phyloP scores from a whole-genome alignment of 345 rosid genomes.

The Geranium rotundifolium region DNA sequence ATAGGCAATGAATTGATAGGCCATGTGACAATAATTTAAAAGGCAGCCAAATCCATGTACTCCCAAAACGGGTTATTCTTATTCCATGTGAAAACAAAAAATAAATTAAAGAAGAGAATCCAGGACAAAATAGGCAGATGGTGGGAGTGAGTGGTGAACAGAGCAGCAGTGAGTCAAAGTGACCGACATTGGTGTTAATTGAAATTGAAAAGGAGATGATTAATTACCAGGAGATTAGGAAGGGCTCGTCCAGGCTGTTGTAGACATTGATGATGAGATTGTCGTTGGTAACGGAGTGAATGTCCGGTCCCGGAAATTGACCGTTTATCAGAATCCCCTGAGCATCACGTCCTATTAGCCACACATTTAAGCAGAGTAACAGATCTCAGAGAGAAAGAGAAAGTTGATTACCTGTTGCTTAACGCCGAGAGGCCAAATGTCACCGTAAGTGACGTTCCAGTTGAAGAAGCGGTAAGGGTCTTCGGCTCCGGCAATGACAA shows the following conservation, averaged over 20 bases:
- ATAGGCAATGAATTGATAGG: too few species aligned
- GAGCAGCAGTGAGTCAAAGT: background rate
- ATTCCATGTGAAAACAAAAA: background rate
- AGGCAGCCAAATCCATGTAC: background rate
- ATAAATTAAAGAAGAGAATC: background rate
- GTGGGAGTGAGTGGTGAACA: too few species aligned
- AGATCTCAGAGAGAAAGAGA: background rate
- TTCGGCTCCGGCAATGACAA: conserved; percentile 17
- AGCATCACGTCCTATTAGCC: background rate
- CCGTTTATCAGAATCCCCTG: conserved; percentile 49
- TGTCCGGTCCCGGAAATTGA: conserved; percentile 45
- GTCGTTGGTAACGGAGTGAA: conserved; percentile 33
- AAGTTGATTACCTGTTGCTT: conserved; percentile 23
- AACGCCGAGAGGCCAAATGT: conserved; percentile 36
- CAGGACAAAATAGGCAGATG: background rate
- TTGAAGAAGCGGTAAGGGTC: conserved; percentile 31
- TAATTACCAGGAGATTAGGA: conserved; percentile 30
- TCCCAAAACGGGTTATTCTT: too few species aligned
- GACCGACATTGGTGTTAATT: background rate
- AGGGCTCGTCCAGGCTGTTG: conserved; percentile 38
- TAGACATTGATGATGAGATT: conserved; percentile 36
- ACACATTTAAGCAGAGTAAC: background rate
- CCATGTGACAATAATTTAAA: background rate
- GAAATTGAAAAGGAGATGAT: background rate
- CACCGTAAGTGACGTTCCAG: conserved; percentile 42